Base-by-base conservation (phyloP, 2,329 filamentous ascomycete genomes). In the Botrytis squamosa region DNA sequence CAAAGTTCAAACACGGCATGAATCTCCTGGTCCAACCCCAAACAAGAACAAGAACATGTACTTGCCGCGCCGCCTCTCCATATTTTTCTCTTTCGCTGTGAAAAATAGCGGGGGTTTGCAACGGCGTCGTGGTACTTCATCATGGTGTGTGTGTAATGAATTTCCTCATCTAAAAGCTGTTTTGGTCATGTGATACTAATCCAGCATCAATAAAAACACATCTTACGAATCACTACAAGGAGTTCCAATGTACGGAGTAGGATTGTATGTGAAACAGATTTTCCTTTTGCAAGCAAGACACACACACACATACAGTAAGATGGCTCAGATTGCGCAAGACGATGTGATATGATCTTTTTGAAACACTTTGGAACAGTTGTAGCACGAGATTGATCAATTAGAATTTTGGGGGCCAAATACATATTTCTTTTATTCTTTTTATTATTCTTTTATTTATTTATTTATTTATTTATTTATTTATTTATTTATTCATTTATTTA, bases 291-390 rank as follows among this genome's bases (percentile, higher is more conserved):
- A 57, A n/a, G n/a, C n/a, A 57, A 49, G 22, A 57, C 55, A 40
- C 44, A 20, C 44, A 46, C 33, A 33, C 33, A 33, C 33, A 33
- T 14, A 42, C 14, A 46, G 44, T 46, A 22, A 22, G 20, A 46
- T 22, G 18, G 66, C 66, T 69, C n/a, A 18, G 67, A 70, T 70
- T 70, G 67, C 67, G 67, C 52, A 70, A 70, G 46, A n/a, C 29
- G 49, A 57, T 25, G 22, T 33, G 49, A 57, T 69, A 14, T 64
- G 25, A 29, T 44, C 12, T 33, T 25, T 38, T 33, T 59, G 57
- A 59, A 62, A 63, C 36, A 63, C 9, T 38, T 40, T n/a, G 60
- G 12, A 63, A 40, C 38, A 7, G 62, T 67, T 67, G 44, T 67
- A 20, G 44, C 25, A 63, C 25, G 60, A 25, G 25, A 38, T 38